Base-by-base conservation (phyloP, 805 yeast genomes). In the Cyberlindnera suaveolens region DNA sequence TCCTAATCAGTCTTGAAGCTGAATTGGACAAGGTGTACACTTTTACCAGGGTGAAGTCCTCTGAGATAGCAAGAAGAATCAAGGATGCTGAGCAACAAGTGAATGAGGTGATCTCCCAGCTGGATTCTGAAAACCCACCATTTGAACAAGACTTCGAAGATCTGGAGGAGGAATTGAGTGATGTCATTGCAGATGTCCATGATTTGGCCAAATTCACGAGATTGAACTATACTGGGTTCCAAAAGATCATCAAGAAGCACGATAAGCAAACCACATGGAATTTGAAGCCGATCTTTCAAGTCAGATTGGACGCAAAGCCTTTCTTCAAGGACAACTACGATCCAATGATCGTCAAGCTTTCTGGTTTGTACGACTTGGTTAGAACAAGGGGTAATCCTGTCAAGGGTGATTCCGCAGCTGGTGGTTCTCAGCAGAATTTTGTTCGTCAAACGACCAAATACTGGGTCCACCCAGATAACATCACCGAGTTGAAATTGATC, bases 401-500 rank as follows among this genome's bases (percentile, higher is more conserved):
- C 33, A 76, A 79, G 57, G 98, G 98, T 50, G 99, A 93, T 66
- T 81, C 96, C 4, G 63, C 97, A 5, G 97, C 99, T n/a, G 99
- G 99, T 59, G 99, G 99, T 36, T 75, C 84, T 35, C 97, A 90
- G 72, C 99, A 93, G 65, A 93, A 93, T 69, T 93, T 93, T 58
- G 98, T 93, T 37, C 84, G 99, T 66, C 99, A 93, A 67, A 93
- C 99, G 17, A 93, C 99, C 7, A 93, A 93, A 62, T 93, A 93
- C 67, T 93, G 99, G 99, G 98, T 93, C 29, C 99, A 93, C 60
- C 96, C 97, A 3, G 98, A 93, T 65, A 91, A 93, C 64, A 89
- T 93, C 62, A 93, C 98, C 14, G 98, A 93, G 70, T 76, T 93
- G 64, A 93, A 93, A 69, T 77, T 93, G 60, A 84, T 88, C 51